Conservation (phyloP, 2,329 filamentous ascomycete species). For the Fusarium duplospermum region DNA sequence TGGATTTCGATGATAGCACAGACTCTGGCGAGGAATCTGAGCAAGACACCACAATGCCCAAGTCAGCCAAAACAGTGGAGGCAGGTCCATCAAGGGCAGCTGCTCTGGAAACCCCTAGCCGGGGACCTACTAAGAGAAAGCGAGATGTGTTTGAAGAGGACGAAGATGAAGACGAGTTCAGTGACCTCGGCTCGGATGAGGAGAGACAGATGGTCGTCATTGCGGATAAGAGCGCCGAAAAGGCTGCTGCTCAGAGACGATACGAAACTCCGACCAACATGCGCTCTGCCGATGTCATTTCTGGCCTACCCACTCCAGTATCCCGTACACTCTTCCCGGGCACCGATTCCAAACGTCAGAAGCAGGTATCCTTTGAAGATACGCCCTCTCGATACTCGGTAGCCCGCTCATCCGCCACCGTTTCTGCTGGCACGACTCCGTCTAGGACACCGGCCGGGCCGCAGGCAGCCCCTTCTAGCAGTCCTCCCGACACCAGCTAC, state of each 20-base stretch:
- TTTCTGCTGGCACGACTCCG: slow-evolving; percentile 29
- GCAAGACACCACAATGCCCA: slow-evolving; percentile 1
- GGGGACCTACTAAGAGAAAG: slow-evolving; percentile 46
- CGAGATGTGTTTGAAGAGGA: slow-evolving; percentile 41
- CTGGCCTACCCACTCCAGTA: slow-evolving; percentile 50
- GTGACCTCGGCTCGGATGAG: slow-evolving; percentile 53
- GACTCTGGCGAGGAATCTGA: slow-evolving; percentile 29
- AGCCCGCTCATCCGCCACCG: slow-evolving; percentile 16
- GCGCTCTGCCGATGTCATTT: slow-evolving; percentile 40
- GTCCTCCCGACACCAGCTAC: slow-evolving; percentile 31
- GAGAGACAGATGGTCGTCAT: slow-evolving; percentile 52
- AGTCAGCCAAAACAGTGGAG: not conserved
- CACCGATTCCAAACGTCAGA: slow-evolving; percentile 46
- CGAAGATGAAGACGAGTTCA: slow-evolving; percentile 44
- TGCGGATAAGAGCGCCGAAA: slow-evolving; percentile 50
- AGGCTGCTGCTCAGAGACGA: slow-evolving; percentile 19
- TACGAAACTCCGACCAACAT: slow-evolving; percentile 44
- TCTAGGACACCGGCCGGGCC: slow-evolving; percentile 5
- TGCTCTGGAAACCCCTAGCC: slow-evolving; percentile 31
- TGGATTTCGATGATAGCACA: slow-evolving; percentile 9
- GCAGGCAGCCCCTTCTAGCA: slow-evolving; percentile 26
- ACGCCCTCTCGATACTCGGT: slow-evolving; percentile 8
- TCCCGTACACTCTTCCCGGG: slow-evolving; percentile 51
- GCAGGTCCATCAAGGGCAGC: not conserved
- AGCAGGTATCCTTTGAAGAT: slow-evolving; percentile 49